These are phyloP conservation scores for Penstemon eatonii DNA, from an alignment of 257 asterid genomes.

Conservation along the genomic window DNA sequence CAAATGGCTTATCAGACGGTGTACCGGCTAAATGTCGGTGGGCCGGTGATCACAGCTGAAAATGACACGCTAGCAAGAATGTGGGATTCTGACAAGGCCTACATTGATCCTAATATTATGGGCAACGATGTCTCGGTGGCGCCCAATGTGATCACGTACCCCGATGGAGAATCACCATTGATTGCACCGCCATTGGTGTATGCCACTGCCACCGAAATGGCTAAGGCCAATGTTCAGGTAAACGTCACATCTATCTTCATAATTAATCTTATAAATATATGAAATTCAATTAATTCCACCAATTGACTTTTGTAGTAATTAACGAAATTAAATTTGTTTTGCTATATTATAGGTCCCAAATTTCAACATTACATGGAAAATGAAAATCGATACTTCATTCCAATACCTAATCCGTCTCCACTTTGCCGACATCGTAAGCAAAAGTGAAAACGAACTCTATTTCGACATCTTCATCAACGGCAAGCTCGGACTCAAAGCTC, in stretches of 20 bases:
- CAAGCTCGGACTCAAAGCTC: constrained; percentile 52
- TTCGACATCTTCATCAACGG: constrained; percentile 84
- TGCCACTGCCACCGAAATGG: constrained; percentile 77
- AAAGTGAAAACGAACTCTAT: constrained; percentile 68
- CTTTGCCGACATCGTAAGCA: constrained; percentile 86
- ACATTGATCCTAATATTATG: constrained; percentile 49
- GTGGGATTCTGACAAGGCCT: constrained; percentile 54
- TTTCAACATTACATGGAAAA: constrained; percentile 77
- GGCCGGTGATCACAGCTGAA: constrained; percentile 42
- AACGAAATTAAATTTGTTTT: background rate
- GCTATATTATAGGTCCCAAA: constrained; percentile 40
- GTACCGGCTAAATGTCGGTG: constrained; percentile 60
- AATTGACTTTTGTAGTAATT: background rate
- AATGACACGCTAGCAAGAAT: constrained; percentile 56
- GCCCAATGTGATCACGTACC: constrained; percentile 59
- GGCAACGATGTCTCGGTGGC: constrained; percentile 44
- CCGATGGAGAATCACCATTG: constrained; percentile 71
- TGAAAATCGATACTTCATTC: constrained; percentile 58
- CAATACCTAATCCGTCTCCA: constrained; percentile 77
- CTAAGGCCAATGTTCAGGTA: constrained; percentile 55
- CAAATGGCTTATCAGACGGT: constrained; percentile 38
- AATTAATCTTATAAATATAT: no score
- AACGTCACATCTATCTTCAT: background rate
- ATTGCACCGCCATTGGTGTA: constrained; percentile 81
- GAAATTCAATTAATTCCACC: background rate